Evolutionary conservation across 306 rosid species (phyloP), one percentile per base, ranked within the genome.

Genomic region (Prinsepia uniflora): DNA sequence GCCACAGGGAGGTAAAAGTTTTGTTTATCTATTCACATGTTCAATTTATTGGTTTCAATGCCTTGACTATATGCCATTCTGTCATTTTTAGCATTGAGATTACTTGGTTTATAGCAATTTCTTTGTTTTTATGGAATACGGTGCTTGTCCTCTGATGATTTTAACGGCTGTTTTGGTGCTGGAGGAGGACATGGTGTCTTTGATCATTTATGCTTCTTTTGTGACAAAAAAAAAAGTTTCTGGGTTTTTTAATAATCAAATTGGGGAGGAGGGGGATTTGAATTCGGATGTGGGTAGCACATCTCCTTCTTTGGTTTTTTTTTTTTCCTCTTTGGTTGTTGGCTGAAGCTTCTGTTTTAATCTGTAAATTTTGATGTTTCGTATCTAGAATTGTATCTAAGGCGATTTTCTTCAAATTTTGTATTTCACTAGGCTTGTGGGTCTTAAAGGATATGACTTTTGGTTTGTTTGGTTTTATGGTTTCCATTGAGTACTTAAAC

Each of bases 1-100:
- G 61, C 65, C 94, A 79, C 59, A 84, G 90, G 63, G 89, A 92
- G 97, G 96, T 89, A 80, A 19, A 55, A 7, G 30, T 6, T 57
- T 57, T 10, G 22, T 49, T 39, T 41, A n/a, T 11, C 47, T 7
- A 17, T 49, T 45, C 46, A 44, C 39, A 19, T 70, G 43, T 49
- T 55, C 30, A 10, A 1, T 67, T 73, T 56, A n/a, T 20, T 19
- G 45, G 41, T 36, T 53, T 36, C 10, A 70, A 68, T 8, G 63
- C 76, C 53, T 71, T 11, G 8, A 71, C 6, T 55, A 48, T 72
- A 13, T 40, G 17, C 6, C 8, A 42, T 58, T 34, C 59, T 43
- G 14, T 67, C 24, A 48, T 34, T 15, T 15, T 60, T 60, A 17
- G 6, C 20, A n/a, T 6, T 62, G 14, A 7, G 47, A 49, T 12